A percentile compares a stretch with the other conserved stretches of the same genome.
Evolutionary conservation across 768 basidiomycete species (phyloP).

Genomic region (Tulasnella sp.): DNA sequence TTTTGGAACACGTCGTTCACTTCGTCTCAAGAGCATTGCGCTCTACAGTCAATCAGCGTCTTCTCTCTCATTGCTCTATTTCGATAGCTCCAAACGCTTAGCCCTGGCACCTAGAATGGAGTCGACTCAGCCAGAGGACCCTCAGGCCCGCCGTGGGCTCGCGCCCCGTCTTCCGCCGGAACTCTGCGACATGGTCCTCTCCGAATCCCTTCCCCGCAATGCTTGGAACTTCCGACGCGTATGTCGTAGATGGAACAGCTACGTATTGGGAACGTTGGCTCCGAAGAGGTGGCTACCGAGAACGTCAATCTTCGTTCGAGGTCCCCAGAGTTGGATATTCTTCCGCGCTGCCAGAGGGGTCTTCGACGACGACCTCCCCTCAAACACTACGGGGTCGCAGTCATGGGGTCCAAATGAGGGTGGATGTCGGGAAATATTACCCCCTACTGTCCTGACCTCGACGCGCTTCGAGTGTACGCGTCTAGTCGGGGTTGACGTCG

Average conservation of each 20-base stretch:
- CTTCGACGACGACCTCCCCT: not conserved
- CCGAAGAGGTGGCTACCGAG: not conserved
- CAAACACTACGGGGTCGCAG: not conserved
- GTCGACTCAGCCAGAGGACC: not conserved
- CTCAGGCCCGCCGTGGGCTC: not conserved
- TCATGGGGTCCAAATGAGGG: not conserved
- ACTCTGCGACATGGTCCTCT: not conserved
- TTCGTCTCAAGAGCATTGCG: not conserved
- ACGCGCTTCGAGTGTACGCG: not conserved
- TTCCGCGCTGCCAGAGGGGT: not conserved
- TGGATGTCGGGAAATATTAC: not conserved
- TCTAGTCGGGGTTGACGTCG: not conserved
- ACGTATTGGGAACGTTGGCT: not conserved
- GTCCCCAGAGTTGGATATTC: not conserved
- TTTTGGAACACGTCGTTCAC: not conserved
- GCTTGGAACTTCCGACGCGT: not conserved
- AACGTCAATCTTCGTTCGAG: not conserved
- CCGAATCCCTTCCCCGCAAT: not conserved
- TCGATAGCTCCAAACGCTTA: not conserved
- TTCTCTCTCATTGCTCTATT: not conserved
- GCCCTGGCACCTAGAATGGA: not conserved
- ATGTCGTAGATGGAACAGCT: not conserved
- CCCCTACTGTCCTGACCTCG: not conserved
- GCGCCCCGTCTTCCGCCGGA: not conserved
- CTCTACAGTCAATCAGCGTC: not conserved